Evolutionary conservation across 176 grass and related monocot genomes (phyloP).

Genomic region (Bothriochloa decipiens): DNA sequence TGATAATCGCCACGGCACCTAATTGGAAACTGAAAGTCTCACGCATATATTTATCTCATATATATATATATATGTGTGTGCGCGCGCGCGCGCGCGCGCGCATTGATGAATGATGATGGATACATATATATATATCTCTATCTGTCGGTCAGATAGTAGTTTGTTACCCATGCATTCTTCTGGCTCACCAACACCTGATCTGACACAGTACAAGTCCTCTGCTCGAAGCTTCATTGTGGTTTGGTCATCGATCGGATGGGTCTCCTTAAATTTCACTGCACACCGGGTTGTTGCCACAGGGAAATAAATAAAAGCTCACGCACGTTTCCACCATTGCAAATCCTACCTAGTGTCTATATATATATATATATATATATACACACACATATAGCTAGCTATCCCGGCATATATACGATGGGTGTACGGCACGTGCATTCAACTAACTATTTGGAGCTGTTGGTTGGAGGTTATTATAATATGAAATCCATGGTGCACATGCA

Average conservation of each 20-base stretch:
- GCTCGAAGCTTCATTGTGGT: not conserved
- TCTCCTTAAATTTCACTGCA: conserved; percentile 23
- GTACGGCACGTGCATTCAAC: no score
- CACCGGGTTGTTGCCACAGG: conserved; percentile 44
- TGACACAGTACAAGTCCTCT: not conserved
- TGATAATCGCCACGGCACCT: conserved; percentile 46
- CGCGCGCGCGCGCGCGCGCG: no score
- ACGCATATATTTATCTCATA: no score
- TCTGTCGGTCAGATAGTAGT: not conserved
- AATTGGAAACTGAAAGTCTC: not conserved
- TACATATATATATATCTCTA: no score
- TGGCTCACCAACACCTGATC: not conserved
- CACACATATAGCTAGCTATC: no score
- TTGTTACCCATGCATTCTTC: not conserved
- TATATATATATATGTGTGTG: no score
- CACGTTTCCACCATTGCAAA: no score
- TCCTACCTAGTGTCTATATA: no score
- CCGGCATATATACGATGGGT: no score
- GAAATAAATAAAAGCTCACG: not conserved
- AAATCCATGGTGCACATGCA: not conserved
- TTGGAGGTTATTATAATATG: not conserved
- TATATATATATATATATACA: no score
- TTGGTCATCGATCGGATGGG: conserved; percentile 1
- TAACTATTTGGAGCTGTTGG: no score
- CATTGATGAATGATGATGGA: no score